Evolutionary conservation across 257 asterid species (phyloP).

Genomic region (Echites panduratus): DNA sequence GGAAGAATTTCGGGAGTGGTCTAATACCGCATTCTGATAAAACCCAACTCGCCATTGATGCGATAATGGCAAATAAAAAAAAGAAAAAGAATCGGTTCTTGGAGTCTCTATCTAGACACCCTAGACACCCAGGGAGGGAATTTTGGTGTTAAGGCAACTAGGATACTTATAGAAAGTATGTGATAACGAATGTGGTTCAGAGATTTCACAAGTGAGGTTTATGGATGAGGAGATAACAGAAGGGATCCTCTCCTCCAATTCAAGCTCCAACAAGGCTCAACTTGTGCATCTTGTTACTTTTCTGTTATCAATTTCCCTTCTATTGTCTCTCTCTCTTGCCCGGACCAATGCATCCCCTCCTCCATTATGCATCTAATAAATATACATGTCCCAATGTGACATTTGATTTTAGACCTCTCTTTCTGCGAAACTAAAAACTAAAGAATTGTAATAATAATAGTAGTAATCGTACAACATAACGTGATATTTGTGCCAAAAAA

Average conservation of each 20-base stretch:
- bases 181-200: background rate
- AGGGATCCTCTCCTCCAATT: constrained; percentile 30
- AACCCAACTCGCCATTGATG: constrained; percentile 32
- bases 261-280: constrained; percentile 16
- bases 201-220: constrained; percentile 16
- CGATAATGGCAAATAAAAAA: background rate
- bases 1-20: constrained; percentile 28
- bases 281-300: constrained; percentile 22
- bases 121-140: constrained; percentile 11
- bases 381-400: background rate
- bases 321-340: background rate
- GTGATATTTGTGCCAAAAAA: constrained; percentile 5
- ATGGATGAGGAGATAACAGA: constrained; percentile 29
- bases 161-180: background rate
- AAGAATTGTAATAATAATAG: background rate
- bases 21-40: constrained; percentile 42
- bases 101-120: constrained; percentile 14
- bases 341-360: background rate
- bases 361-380: background rate
- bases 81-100: background rate
- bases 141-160: background rate
- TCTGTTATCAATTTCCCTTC: too few species aligned
- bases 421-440: constrained; percentile 1
- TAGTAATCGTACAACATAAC: background rate
- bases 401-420: background rate